A percentile compares a stretch with the other conserved stretches of the same genome.
phyloP scores from a whole-genome alignment of 495 filamentous ascomycete species.

The Emericellopsis terricola region DNA sequence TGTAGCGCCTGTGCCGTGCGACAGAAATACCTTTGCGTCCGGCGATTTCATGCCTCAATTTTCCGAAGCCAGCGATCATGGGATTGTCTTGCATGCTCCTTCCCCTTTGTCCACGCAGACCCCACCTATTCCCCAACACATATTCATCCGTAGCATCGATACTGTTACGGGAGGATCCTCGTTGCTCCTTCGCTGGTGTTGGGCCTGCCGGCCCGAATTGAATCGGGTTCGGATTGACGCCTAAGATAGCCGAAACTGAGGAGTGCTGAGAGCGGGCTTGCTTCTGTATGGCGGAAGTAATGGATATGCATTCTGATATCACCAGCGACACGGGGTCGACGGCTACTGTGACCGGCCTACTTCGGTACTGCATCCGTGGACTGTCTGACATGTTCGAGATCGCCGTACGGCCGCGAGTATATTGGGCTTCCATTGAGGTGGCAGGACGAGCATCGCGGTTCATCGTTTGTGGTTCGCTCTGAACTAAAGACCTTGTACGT shows the following conservation, averaged over 20 bases:
- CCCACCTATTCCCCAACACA: conserved; percentile 50
- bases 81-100: conserved; percentile 98
- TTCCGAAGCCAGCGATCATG: conserved; percentile 86
- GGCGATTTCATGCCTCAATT: conserved; percentile 73
- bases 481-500: too few relatives aligned
- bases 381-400: too few relatives aligned
- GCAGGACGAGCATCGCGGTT: background rate
- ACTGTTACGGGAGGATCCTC: too few relatives aligned
- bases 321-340: conserved; percentile 90
- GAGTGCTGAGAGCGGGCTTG: conserved; percentile 93
- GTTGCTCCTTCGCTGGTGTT: too few relatives aligned
- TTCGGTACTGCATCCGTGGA: conserved; percentile 26
- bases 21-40: conserved; percentile 52
- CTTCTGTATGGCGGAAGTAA: conserved; percentile 97
- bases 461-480: background rate
- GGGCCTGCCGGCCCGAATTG: conserved; percentile 24
- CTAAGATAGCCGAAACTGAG: conserved; percentile 88
- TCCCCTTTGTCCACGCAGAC: conserved; percentile 85
- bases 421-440: background rate
- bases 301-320: conserved; percentile 96
- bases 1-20: too few relatives aligned
- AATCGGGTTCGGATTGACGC: conserved; percentile 44
- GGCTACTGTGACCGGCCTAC: conserved; percentile 49
- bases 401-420: too few relatives aligned
- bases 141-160: too few relatives aligned